Evolutionary conservation across 1,284 basidiomycete species (phyloP).

Genomic region (Irpex lacteus): DNA sequence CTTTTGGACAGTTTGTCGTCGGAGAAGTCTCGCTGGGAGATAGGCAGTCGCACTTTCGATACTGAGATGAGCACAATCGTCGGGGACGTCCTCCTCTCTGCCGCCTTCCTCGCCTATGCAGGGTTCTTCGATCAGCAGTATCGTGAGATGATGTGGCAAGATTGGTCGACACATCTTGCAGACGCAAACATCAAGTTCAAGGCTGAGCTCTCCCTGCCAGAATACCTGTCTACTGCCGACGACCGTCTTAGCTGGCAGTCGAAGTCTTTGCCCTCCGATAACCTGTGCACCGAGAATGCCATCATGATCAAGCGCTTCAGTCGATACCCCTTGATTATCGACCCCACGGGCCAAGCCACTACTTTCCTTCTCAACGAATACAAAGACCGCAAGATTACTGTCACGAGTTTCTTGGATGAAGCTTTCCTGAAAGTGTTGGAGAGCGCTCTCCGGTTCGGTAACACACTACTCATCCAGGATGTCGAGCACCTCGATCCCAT

Average conservation of each 20-base stretch:
- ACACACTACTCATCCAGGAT: conserved; percentile 95
- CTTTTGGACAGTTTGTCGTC: conserved; percentile 94
- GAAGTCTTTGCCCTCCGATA: conserved; percentile 92
- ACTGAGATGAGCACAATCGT: conserved; percentile 99
- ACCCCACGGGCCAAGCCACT: conserved; percentile 98
- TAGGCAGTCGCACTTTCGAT: conserved; percentile 94
- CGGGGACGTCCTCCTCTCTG: conserved; percentile 94
- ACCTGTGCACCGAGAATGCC: conserved; percentile 96
- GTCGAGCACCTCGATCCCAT: conserved; percentile 99
- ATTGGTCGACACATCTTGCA: conserved; percentile 87
- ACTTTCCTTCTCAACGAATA: conserved; percentile 94
- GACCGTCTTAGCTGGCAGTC: conserved; percentile 96
- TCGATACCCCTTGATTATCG: conserved; percentile 97
- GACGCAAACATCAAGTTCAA: conserved; percentile 95
- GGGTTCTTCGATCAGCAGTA: conserved; percentile 99
- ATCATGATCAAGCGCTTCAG: conserved; percentile 99
- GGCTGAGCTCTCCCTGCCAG: conserved; percentile 86
- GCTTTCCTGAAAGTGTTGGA: conserved; percentile 98
- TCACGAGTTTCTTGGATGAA: conserved; percentile 98
- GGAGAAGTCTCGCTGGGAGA: conserved; percentile 93
- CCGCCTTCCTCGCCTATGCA: conserved; percentile 95
- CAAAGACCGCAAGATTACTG: conserved; percentile 94
- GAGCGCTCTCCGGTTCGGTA: conserved; percentile 98
- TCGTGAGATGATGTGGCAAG: conserved; percentile 95
- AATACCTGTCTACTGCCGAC: conserved; percentile 97